Conservation (phyloP, 495 filamentous ascomycete genomes). For the Podospora anserina region DNA sequence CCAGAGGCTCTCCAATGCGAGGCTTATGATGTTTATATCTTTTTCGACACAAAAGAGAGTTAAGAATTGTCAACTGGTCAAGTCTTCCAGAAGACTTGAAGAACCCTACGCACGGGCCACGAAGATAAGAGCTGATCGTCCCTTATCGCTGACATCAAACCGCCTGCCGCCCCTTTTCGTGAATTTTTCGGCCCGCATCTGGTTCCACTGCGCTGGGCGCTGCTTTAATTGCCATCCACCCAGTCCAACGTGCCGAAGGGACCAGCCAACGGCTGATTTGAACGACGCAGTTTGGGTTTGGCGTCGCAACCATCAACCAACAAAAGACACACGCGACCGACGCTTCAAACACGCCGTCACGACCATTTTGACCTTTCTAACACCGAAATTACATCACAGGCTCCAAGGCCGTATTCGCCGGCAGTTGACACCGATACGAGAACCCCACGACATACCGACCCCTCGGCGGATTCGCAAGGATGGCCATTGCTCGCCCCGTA, state of each 20-base stretch:
- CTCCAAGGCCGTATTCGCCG: background rate
- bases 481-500: conserved; percentile 81
- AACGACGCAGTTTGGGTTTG: background rate
- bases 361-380: background rate
- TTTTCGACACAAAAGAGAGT: background rate
- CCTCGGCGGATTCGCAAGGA: conserved; percentile 30
- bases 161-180: conserved; percentile 4
- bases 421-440: background rate
- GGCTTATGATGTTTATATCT: background rate
- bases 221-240: conserved; percentile 6
- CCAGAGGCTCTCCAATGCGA: background rate
- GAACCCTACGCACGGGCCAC: background rate
- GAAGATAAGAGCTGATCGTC: background rate
- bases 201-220: background rate
- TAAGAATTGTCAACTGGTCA: background rate
- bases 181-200: conserved; percentile 16
- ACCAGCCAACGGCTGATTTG: background rate
- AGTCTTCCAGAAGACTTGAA: too few relatives aligned
- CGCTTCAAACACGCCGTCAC: background rate
- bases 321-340: background rate
- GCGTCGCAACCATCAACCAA: background rate
- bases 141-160: conserved; percentile 19
- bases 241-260: conserved; percentile 3
- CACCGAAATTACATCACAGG: background rate
- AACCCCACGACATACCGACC: background rate